Evolutionary conservation across 164 flowering plant species (phyloP).

Genomic region (Cinnamomum micranthum): DNA sequence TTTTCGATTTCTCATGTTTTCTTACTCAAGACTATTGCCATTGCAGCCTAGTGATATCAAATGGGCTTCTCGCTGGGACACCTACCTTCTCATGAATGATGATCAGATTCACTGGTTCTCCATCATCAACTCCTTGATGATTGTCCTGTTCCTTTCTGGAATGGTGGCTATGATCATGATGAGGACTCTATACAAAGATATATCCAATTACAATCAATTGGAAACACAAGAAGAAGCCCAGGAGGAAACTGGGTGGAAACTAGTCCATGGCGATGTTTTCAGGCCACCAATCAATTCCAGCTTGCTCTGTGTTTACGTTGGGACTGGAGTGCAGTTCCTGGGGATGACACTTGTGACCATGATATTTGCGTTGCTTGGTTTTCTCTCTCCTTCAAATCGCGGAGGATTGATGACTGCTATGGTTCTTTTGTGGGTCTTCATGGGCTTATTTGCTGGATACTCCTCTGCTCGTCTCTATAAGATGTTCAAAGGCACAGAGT

Average conservation of each 20-base stretch:
- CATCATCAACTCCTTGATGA: constrained; percentile 47
- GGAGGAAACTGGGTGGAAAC: constrained; percentile 42
- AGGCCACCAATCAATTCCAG: constrained; percentile 35
- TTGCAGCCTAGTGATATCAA: constrained; percentile 44
- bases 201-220: constrained; percentile 44
- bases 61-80: constrained; percentile 58
- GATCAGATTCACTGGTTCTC: constrained; percentile 48
- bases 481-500: constrained; percentile 40
- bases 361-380: constrained; percentile 47
- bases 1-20: background rate
- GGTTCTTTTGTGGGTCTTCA: constrained; percentile 48
- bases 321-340: constrained; percentile 47
- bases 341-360: constrained; percentile 51
- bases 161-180: constrained; percentile 59
- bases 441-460: constrained; percentile 44
- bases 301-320: constrained; percentile 42
- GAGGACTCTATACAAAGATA: constrained; percentile 47
- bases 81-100: constrained; percentile 42
- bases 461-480: constrained; percentile 35
- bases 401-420: constrained; percentile 47
- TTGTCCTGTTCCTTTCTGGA: constrained; percentile 48
- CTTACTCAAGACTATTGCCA: background rate
- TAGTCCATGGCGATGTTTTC: constrained; percentile 44
- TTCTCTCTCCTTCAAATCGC: constrained; percentile 43
- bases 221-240: constrained; percentile 53